These are phyloP conservation scores for Protomyces inundatus DNA, from an alignment of 1,139 yeast genomes.

Conservation along the genomic window DNA sequence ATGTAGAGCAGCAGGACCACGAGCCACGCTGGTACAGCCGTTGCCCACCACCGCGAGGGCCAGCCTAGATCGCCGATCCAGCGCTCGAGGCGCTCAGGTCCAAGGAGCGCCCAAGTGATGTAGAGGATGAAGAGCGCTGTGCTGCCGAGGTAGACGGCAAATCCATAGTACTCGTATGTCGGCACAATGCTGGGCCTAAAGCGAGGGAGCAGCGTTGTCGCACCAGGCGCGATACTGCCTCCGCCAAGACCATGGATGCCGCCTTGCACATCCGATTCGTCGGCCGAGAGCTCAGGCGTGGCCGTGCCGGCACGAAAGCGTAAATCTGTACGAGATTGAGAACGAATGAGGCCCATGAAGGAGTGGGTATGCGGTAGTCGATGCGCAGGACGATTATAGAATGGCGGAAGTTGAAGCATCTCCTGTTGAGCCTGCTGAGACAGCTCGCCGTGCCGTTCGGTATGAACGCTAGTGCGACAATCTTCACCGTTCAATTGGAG, in stretches of 20 bases:
- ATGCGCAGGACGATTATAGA: constrained; percentile 21
- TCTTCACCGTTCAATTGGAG: too few species aligned
- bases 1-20: constrained; percentile 65
- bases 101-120: constrained; percentile 60
- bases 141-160: constrained; percentile 27
- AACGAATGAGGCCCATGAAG: constrained; percentile 14
- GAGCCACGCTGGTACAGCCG: constrained; percentile 65
- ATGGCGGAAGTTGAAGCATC: constrained; percentile 9
- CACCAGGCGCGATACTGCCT: constrained; percentile 12
- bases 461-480: too few species aligned
- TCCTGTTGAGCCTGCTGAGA: too few species aligned
- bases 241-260: neutral
- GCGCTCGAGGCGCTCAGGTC: constrained; percentile 53
- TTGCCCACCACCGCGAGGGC: constrained; percentile 85
- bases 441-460: too few species aligned
- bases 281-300: neutral
- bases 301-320: neutral
- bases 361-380: constrained; percentile 18
- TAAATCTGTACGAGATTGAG: neutral
- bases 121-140: constrained; percentile 41
- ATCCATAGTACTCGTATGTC: constrained; percentile 30
- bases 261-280: neutral
- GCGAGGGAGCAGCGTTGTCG: constrained; percentile 10
- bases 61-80: constrained; percentile 60
- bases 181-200: constrained; percentile 26